Conservation (phyloP, 371 early-diverging fungal species). For the Paraphysoderma sedebokerense region DNA sequence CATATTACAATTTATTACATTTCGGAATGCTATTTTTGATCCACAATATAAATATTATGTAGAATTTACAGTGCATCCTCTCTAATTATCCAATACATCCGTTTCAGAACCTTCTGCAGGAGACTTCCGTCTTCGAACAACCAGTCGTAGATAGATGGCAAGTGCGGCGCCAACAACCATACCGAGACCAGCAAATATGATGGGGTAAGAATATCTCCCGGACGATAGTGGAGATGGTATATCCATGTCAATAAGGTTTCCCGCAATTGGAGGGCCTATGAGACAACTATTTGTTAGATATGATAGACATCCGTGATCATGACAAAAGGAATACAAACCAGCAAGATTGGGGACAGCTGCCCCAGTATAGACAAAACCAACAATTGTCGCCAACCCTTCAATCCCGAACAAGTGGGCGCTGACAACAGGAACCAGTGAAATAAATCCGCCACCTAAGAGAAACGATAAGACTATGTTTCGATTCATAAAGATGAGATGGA, state of each 20-base stretch:
- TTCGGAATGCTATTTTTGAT: too few species aligned
- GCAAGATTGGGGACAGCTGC: constrained; percentile 13
- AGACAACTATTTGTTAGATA: too few species aligned
- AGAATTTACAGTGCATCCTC: too few species aligned
- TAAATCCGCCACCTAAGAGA: constrained; percentile 36
- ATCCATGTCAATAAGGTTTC: constrained; percentile 21
- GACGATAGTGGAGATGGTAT: too few species aligned
- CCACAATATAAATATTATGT: too few species aligned
- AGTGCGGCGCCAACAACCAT: constrained; percentile 11
- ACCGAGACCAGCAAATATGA: constrained; percentile 8
- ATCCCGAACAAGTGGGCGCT: constrained; percentile 31
- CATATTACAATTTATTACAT: too few species aligned
- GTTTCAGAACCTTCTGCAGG: too few species aligned
- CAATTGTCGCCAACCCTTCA: constrained; percentile 15
- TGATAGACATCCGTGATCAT: too few species aligned
- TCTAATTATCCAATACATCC: too few species aligned
- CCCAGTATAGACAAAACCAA: constrained; percentile 18
- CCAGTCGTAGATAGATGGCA: constrained; percentile 9
- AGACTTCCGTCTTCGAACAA: too few species aligned
- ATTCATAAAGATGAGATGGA: too few species aligned
- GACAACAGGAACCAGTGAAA: constrained; percentile 22
- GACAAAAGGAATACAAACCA: constrained; percentile 4
- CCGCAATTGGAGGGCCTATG: constrained; percentile 40
- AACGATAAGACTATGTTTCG: too few species aligned
- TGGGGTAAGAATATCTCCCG: constrained; percentile 10